Percentiles rank a stretch among this genome's conserved stretches.
phyloP scores from a whole-genome alignment of 352 stramenopile species.

The Pythium chondricola region DNA sequence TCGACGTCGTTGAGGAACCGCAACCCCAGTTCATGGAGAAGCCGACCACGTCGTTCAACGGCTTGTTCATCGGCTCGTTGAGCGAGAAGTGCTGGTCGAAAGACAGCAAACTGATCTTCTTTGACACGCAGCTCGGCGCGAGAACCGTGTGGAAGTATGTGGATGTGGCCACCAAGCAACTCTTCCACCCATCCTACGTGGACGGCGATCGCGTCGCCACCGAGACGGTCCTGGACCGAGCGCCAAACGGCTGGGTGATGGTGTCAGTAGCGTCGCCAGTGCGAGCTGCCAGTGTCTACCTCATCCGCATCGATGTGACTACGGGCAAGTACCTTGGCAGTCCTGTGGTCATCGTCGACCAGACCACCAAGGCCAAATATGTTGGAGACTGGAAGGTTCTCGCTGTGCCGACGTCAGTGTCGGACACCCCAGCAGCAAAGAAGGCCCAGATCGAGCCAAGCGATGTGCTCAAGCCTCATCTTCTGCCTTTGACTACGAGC shows the following conservation, averaged over 20 bases:
- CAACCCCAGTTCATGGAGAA: constrained; percentile 22
- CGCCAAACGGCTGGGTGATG: constrained; percentile 23
- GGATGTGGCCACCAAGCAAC: constrained; percentile 35
- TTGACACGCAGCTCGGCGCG: constrained; percentile 63
- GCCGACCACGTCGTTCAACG: constrained; percentile 55
- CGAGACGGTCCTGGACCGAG: constrained; percentile 50
- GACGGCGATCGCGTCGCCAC: constrained; percentile 32
- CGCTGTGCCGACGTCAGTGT: constrained; percentile 44
- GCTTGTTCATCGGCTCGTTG: constrained; percentile 55
- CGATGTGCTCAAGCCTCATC: constrained; percentile 28
- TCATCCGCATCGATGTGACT: constrained; percentile 38
- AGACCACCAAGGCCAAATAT: constrained; percentile 27
- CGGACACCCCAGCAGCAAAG: constrained; percentile 27
- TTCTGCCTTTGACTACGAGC: constrained; percentile 45
- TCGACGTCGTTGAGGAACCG: constrained; percentile 58
- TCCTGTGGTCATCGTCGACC: constrained; percentile 44
- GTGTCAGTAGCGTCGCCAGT: constrained; percentile 54
- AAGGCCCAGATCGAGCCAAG: constrained; percentile 30
- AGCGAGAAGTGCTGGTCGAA: constrained; percentile 45
- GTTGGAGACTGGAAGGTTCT: constrained; percentile 59
- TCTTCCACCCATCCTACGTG: constrained; percentile 50
- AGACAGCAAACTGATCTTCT: constrained; percentile 53
- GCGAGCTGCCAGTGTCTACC: constrained; percentile 44
- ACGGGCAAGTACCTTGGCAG: constrained; percentile 30
- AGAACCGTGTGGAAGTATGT: constrained; percentile 68